Conservation (phyloP, 192 early-diverging fungal genomes). For the Lunasporangiospora selenospora region DNA sequence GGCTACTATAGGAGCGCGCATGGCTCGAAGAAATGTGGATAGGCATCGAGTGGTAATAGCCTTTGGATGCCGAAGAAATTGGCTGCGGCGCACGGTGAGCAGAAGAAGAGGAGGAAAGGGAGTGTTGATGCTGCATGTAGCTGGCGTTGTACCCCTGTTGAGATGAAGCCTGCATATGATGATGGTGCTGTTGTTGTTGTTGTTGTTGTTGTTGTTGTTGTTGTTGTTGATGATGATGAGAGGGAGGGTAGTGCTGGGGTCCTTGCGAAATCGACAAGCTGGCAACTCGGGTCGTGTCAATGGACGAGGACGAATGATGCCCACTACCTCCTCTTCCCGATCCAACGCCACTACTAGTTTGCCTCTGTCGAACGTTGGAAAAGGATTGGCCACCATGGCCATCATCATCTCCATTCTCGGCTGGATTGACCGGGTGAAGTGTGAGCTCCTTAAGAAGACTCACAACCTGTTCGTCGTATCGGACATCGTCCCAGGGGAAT, state of each 20-base stretch:
- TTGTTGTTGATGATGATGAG: constrained; percentile 2
- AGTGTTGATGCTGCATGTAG: too few species aligned
- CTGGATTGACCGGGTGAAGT: constrained; percentile 19
- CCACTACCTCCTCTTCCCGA: constrained; percentile 7
- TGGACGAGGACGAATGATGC: constrained; percentile 33
- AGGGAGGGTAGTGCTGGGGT: background rate
- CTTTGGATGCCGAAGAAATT: constrained; percentile 19
- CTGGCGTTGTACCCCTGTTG: too few species aligned
- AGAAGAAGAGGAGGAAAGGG: too few species aligned
- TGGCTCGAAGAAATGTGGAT: constrained; percentile 6
- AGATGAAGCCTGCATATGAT: too few species aligned
- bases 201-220: constrained; percentile 20
- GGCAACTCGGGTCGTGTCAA: constrained; percentile 36
- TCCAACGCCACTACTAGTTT: constrained; percentile 8
- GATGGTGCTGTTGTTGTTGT: constrained; percentile 15
- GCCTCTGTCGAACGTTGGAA: constrained; percentile 31
- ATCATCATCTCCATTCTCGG: constrained; percentile 19
- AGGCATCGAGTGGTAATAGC: constrained; percentile 20
- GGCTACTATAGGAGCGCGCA: too few species aligned
- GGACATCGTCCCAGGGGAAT: constrained; percentile 45
- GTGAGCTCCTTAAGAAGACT: constrained; percentile 40
- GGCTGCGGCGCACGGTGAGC: too few species aligned
- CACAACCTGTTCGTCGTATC: constrained; percentile 44
- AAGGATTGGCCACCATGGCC: constrained; percentile 13
- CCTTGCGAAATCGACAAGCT: constrained; percentile 34